Conservation (phyloP, 2,329 filamentous ascomycete genomes). For the Neonectria faginata region DNA sequence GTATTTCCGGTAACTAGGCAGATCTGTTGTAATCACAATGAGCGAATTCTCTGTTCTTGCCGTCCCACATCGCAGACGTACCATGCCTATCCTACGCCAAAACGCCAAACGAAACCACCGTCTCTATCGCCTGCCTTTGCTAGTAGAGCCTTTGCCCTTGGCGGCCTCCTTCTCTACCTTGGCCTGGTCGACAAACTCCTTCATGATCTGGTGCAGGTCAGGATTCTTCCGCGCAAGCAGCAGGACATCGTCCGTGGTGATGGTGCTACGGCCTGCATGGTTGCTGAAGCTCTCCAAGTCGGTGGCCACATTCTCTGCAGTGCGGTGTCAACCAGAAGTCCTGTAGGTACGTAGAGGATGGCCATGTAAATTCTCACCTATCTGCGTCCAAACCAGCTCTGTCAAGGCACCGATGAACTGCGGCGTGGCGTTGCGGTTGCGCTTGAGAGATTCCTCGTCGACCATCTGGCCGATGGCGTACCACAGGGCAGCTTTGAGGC, state of each 20-base stretch:
- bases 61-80: neutral
- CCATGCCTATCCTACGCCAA: constrained; percentile 23
- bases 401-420: constrained; percentile 90
- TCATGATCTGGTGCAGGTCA: constrained; percentile 81
- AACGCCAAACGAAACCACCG: constrained; percentile 23
- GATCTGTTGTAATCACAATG: neutral
- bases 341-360: neutral
- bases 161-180: constrained; percentile 56
- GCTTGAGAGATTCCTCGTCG: constrained; percentile 76
- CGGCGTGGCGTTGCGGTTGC: constrained; percentile 84
- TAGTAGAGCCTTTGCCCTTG: constrained; percentile 47
- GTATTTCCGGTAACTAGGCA: neutral
- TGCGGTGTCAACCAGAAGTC: constrained; percentile 4
- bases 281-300: constrained; percentile 70
- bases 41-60: neutral
- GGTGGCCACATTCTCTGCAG: constrained; percentile 65
- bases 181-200: constrained; percentile 72
- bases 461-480: constrained; percentile 87
- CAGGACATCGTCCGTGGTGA: constrained; percentile 89
- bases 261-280: constrained; percentile 83
- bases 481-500: constrained; percentile 88
- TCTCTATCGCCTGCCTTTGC: constrained; percentile 47
- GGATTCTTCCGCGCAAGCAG: constrained; percentile 89
- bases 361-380: constrained; percentile 64
- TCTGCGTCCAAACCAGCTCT: constrained; percentile 88